Conservation (phyloP, 2,329 filamentous ascomycete genomes). For the Didymella exigua region DNA sequence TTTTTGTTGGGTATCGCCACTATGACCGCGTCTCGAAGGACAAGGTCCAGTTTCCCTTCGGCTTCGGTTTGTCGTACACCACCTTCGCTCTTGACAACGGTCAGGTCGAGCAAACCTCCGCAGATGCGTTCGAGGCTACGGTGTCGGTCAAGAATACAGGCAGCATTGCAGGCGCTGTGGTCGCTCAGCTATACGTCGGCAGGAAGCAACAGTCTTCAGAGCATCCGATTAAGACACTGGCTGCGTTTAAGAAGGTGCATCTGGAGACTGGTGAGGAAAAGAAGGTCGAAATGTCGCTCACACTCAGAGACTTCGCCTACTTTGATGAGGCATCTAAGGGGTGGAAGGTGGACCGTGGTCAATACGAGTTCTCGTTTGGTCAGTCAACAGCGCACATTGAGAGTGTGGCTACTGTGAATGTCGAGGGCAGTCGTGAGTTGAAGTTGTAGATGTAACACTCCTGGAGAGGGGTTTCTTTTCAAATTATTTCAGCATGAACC, state of each 20-base stretch:
- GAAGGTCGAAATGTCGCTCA: conserved; percentile 57
- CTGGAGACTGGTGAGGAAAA: conserved; percentile 64
- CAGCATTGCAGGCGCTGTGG: conserved; percentile 53
- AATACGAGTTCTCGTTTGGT: conserved; percentile 43
- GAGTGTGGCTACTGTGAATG: conserved; percentile 27
- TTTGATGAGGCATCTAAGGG: conserved; percentile 35
- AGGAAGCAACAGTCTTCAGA: conserved; percentile 47
- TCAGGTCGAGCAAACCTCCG: conserved; percentile 67
- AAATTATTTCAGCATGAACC: neutral
- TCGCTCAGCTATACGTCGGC: conserved; percentile 65
- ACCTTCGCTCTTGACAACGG: conserved; percentile 53
- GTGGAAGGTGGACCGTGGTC: conserved; percentile 40
- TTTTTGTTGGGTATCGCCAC: conserved; percentile 62
- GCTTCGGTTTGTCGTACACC: conserved; percentile 49
- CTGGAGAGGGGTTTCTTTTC: too few relatives aligned
- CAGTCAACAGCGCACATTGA: conserved; percentile 38
- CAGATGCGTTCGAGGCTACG: conserved; percentile 35
- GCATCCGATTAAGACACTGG: conserved; percentile 70
- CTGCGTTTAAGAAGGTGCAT: conserved; percentile 69
- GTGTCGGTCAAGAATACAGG: conserved; percentile 61
- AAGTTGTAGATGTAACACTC: conserved; percentile 19
- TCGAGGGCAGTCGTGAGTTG: conserved; percentile 27
- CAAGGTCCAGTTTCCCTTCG: conserved; percentile 52
- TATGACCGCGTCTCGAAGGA: conserved; percentile 65
- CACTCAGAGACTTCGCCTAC: conserved; percentile 38